These are phyloP conservation scores for Penicillium verhagenii DNA, from an alignment of 495 filamentous ascomycete genomes.

Conservation along the genomic window DNA sequence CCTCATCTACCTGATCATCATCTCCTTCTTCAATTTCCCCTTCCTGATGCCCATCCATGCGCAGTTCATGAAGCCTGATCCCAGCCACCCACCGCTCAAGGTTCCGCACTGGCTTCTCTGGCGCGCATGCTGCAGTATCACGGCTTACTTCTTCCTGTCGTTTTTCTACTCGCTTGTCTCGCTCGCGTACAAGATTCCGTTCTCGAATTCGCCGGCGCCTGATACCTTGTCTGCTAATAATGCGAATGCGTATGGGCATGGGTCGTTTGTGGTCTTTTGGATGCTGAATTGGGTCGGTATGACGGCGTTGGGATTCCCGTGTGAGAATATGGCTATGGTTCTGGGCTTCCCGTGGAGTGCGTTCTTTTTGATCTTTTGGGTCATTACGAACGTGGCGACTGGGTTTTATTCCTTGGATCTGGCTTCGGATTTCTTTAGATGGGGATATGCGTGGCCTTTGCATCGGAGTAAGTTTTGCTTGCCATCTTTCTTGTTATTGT, in stretches of 20 bases:
- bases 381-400: constrained; percentile 67
- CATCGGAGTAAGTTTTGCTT: constrained; percentile 49
- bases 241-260: constrained; percentile 58
- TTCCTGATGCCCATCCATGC: constrained; percentile 70
- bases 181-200: constrained; percentile 65
- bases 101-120: constrained; percentile 60
- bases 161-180: constrained; percentile 65
- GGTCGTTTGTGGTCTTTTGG: constrained; percentile 68
- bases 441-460: constrained; percentile 74
- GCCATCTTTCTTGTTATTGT: not conserved
- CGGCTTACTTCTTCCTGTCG: constrained; percentile 66
- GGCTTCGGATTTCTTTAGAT: constrained; percentile 59
- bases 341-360: constrained; percentile 66
- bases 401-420: constrained; percentile 63
- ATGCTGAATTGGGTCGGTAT: constrained; percentile 74
- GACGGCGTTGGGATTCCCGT: constrained; percentile 64
- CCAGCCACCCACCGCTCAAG: constrained; percentile 58
- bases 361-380: constrained; percentile 74
- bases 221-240: constrained; percentile 43
- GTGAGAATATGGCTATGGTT: constrained; percentile 72
- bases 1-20: constrained; percentile 71
- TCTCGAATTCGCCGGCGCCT: constrained; percentile 45
- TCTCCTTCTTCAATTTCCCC: constrained; percentile 69
- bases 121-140: constrained; percentile 59
- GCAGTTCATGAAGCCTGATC: constrained; percentile 49